Evolutionary conservation across 148 eudicot species (phyloP), one percentile per base, ranked within the genome.

Genomic region (Vaccinium myrtillus): DNA sequence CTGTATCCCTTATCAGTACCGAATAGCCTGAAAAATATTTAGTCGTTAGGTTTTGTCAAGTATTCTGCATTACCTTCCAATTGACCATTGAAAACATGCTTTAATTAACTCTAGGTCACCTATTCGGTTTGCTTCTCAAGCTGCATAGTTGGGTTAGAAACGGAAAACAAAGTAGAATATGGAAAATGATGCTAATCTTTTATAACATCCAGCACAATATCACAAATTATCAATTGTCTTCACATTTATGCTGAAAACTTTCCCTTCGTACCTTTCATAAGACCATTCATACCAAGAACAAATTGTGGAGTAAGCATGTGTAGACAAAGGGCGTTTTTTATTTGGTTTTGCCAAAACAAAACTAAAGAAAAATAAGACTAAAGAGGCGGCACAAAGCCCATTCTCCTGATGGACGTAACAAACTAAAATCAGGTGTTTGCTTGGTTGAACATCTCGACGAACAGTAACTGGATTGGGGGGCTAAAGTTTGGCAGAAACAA

Each of bases 1-100:
- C 95, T 92, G 89, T 92, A 94, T 77, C 96, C 96, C 15, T 73
- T 84, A 65, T 94, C 96, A 23, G 98, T 94, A 55, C 96, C 98
- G 32, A 94, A 94, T 80, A 94, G 75, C 96, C 98, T 94, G 90
- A 11, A 73, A 80, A 21, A 71, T 13, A 78, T 71, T 43, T 54
- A 51, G 19, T 53, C 84, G 71, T 27, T 46, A 82, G 25, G 59
- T 12, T 9, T 30, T 27, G 54, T 65, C 76, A 71, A 4, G 32
- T 78, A 53, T 77, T 21, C 49, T 27, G 32, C 50, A 73, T 2
- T 54, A 48, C 39, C 12, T 49, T 25, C 43, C 53, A 49, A 69
- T 11, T 43, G 32, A 63, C 4, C 18, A 19, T 8, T n/a, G 3
- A 81, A 10, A 46, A 25, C 73, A 81, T 58, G 27, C 46, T 58